These are phyloP conservation scores for Rosa lucieae DNA, from an alignment of 306 rosid genomes.

Conservation along the genomic window DNA sequence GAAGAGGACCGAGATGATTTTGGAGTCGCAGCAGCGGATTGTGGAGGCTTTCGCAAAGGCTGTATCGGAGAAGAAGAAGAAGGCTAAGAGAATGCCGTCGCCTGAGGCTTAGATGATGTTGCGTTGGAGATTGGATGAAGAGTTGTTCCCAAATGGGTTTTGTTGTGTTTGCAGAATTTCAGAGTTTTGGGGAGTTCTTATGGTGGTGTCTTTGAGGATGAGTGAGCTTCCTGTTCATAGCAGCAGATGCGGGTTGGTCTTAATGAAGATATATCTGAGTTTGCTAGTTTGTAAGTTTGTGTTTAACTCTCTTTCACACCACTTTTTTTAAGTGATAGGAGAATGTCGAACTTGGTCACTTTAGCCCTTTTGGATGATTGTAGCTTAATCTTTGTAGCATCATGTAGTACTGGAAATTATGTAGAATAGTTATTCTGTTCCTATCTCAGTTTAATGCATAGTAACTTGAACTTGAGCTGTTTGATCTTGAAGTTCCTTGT, in stretches of 20 bases:
- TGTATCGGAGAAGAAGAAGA: constrained; percentile 74
- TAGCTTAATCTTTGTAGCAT: constrained; percentile 9
- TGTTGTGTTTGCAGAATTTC: background rate
- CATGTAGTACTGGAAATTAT: background rate
- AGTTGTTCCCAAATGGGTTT: background rate
- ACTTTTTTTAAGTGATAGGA: constrained; percentile 18
- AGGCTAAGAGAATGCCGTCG: constrained; percentile 53
- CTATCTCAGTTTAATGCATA: background rate
- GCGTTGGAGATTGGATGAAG: background rate
- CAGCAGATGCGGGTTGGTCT: background rate
- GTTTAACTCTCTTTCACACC: constrained; percentile 7
- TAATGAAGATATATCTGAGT: constrained; percentile 6
- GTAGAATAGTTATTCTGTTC: constrained; percentile 7
- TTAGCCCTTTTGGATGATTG: constrained; percentile 13
- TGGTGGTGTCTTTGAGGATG: background rate
- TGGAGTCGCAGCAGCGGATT: constrained; percentile 85
- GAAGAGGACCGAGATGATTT: constrained; percentile 91
- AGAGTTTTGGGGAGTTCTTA: background rate
- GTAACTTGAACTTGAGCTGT: background rate
- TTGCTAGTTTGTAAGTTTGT: constrained; percentile 8
- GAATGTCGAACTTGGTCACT: constrained; percentile 15
- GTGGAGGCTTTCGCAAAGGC: constrained; percentile 91
- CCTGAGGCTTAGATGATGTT: constrained; percentile 43
- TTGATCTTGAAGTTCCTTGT: background rate
- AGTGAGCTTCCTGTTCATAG: background rate